Conservation (phyloP, 306 rosid genomes). For the Begonia masoniana region DNA sequence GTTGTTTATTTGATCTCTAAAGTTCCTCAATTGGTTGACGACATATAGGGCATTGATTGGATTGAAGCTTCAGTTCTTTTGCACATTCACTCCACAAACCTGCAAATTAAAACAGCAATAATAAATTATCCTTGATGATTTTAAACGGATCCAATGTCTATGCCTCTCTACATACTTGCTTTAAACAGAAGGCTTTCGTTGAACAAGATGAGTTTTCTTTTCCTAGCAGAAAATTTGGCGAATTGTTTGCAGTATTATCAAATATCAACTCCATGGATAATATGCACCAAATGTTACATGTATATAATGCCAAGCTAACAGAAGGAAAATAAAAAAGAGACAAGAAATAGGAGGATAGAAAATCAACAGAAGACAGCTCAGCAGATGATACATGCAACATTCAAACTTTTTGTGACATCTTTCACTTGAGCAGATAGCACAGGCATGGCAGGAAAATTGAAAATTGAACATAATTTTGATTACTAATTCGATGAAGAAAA, state of each 20-base stretch:
- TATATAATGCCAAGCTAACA: no score
- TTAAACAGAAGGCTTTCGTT: neutral
- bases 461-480: neutral
- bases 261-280: no score
- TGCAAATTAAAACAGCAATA: constrained; percentile 19
- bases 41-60: constrained; percentile 87
- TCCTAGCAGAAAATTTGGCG: neutral
- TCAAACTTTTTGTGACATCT: no score
- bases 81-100: constrained; percentile 93
- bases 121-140: neutral
- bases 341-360: neutral
- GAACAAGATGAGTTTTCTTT: neutral
- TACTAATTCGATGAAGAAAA: neutral
- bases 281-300: no score
- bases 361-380: neutral
- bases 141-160: neutral
- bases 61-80: constrained; percentile 55
- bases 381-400: neutral
- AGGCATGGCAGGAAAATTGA: neutral
- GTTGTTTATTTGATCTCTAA: constrained; percentile 54
- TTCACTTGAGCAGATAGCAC: no score
- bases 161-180: neutral
- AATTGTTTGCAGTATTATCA: neutral
- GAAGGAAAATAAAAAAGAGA: neutral
- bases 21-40: constrained; percentile 81